These are phyloP conservation scores for Plectranthus barbatus DNA, from an alignment of 257 asterid genomes.

Conservation along the genomic window DNA sequence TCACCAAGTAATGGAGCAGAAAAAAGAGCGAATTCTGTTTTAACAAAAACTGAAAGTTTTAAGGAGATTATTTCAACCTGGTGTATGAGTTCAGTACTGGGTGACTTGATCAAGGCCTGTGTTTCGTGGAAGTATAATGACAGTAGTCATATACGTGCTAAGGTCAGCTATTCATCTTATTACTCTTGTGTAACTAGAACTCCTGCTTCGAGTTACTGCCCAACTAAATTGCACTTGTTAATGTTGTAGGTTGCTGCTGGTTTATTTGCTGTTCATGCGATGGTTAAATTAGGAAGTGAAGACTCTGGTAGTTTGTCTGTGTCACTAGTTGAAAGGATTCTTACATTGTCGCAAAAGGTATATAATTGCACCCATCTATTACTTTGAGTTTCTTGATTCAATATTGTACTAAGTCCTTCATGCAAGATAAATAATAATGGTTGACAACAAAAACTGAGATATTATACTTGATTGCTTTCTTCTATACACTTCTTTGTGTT, in stretches of 20 bases:
- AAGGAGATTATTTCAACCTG: slow-evolving; percentile 52
- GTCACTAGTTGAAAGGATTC: slow-evolving; percentile 48
- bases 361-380: background rate
- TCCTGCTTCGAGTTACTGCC: background rate
- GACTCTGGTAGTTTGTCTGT: slow-evolving; percentile 71
- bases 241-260: slow-evolving; percentile 60
- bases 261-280: slow-evolving; percentile 56
- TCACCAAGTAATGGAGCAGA: slow-evolving; percentile 27
- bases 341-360: slow-evolving; percentile 62
- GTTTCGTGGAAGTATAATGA: slow-evolving; percentile 54
- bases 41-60: slow-evolving; percentile 25
- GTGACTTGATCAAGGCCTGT: slow-evolving; percentile 59
- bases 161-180: slow-evolving; percentile 39
- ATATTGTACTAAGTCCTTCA: background rate
- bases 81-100: slow-evolving; percentile 45
- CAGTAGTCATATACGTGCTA: slow-evolving; percentile 39
- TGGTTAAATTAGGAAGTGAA: slow-evolving; percentile 56
- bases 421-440: background rate
- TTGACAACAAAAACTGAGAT: slow-evolving; percentile 1
- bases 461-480: background rate
- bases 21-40: slow-evolving; percentile 21
- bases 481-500: slow-evolving; percentile 14
- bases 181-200: background rate
- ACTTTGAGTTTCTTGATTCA: background rate
- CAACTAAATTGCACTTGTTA: slow-evolving; percentile 8